phyloP scores from a whole-genome alignment of 1,139 yeast genomes.

The Pneumocystis canis region DNA sequence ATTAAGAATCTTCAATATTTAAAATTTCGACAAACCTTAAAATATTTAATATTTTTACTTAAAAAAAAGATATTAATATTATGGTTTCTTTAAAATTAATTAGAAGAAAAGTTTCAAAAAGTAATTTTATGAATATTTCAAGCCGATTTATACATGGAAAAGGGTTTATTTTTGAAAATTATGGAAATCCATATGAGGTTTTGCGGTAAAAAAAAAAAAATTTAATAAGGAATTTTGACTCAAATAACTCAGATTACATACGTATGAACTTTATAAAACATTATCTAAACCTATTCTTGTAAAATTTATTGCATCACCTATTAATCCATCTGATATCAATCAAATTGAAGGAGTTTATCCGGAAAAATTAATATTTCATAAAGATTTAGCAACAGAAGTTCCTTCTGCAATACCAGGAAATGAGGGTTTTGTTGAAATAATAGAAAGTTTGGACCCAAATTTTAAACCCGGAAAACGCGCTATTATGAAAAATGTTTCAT shows the following conservation, averaged over 20 bases:
- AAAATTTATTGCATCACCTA: slow-evolving; percentile 61
- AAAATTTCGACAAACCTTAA: too few relatives aligned
- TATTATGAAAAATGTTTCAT: slow-evolving; percentile 64
- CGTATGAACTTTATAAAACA: slow-evolving; percentile 20
- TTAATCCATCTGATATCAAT: slow-evolving; percentile 83
- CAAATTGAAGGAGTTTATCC: slow-evolving; percentile 92
- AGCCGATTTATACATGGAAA: background rate
- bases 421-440: slow-evolving; percentile 80
- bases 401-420: slow-evolving; percentile 79
- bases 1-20: too few relatives aligned
- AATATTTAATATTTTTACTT: too few relatives aligned
- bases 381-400: slow-evolving; percentile 35
- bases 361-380: slow-evolving; percentile 51
- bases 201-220: background rate
- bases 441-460: slow-evolving; percentile 46
- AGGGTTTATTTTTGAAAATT: slow-evolving; percentile 9
- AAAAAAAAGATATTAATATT: too few relatives aligned
- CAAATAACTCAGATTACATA: background rate
- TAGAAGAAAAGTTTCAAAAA: background rate
- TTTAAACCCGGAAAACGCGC: slow-evolving; percentile 75
- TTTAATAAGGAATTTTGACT: background rate
- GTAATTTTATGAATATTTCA: background rate
- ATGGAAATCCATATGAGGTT: slow-evolving; percentile 12
- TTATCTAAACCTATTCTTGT: slow-evolving; percentile 29
- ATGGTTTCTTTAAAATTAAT: background rate